Conservation (phyloP, 2,329 filamentous ascomycete genomes). For the Blumeria hordei region DNA sequence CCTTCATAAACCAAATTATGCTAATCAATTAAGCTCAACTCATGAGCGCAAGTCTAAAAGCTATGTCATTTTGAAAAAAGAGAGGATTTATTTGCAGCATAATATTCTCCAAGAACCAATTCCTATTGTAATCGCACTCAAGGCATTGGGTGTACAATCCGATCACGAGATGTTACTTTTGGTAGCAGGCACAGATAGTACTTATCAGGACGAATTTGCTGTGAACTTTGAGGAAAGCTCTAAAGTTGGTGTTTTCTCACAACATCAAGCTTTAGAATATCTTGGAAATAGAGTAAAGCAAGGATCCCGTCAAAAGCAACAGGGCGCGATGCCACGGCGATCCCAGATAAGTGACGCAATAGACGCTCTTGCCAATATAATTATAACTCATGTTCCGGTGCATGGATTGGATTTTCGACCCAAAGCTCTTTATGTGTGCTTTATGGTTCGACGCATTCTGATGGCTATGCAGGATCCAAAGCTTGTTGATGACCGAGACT, state of each 20-base stretch:
- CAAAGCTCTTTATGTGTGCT: conserved; percentile 89
- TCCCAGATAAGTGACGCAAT: conserved; percentile 80
- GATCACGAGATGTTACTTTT: conserved; percentile 89
- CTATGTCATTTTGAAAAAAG: conserved; percentile 85
- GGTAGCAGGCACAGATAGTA: conserved; percentile 64
- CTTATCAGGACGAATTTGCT: conserved; percentile 84
- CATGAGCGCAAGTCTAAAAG: conserved; percentile 96
- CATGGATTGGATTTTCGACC: conserved; percentile 81
- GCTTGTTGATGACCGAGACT: conserved; percentile 86
- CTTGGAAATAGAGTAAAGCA: conserved; percentile 75
- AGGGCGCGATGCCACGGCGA: conserved; percentile 31
- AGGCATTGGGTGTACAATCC: conserved; percentile 78
- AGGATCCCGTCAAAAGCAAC: conserved; percentile 35
- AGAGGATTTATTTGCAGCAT: conserved; percentile 68
- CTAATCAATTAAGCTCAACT: conserved; percentile 43
- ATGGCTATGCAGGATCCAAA: conserved; percentile 82
- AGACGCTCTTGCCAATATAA: conserved; percentile 74
- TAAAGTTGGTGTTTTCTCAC: conserved; percentile 65
- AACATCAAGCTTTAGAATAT: conserved; percentile 87
- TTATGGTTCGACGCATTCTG: conserved; percentile 89
- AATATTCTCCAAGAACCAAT: conserved; percentile 84
- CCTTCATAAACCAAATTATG: conserved; percentile 3
- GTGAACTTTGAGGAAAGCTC: conserved; percentile 88
- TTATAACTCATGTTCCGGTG: conserved; percentile 86
- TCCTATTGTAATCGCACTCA: conserved; percentile 82